A percentile compares a stretch with the other conserved stretches of the same genome.
These are phyloP conservation scores for Boletus sp. DNA, from an alignment of 1,284 basidiomycete genomes.

Conservation along the genomic window DNA sequence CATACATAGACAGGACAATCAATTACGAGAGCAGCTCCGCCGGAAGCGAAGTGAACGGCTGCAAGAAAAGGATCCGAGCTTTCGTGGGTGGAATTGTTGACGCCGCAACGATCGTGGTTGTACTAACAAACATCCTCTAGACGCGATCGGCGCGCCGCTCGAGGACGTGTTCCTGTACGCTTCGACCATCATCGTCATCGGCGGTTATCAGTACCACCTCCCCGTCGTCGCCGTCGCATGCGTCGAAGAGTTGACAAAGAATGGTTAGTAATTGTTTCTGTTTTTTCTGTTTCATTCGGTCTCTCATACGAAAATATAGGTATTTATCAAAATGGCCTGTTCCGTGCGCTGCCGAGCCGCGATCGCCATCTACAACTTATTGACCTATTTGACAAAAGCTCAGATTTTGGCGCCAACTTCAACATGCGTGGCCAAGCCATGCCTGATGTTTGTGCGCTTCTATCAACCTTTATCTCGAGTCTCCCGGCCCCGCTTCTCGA, in stretches of 20 bases:
- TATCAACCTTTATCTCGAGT: constrained; percentile 53
- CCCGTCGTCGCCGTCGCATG: constrained; percentile 54
- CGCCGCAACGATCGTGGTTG: too few species aligned
- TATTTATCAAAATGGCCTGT: constrained; percentile 46
- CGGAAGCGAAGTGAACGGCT: constrained; percentile 20
- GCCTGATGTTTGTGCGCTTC: constrained; percentile 56
- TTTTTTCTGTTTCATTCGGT: not conserved
- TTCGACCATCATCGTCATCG: constrained; percentile 43
- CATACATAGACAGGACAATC: constrained; percentile 17
- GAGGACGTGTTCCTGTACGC: constrained; percentile 44
- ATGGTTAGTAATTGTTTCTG: constrained; percentile 36
- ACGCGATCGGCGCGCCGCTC: constrained; percentile 48
- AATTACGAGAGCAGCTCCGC: constrained; percentile 26
- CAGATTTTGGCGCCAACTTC: constrained; percentile 33
- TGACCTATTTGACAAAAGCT: constrained; percentile 30
- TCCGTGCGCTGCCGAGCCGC: constrained; percentile 39
- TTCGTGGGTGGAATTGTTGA: constrained; percentile 23
- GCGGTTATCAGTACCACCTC: constrained; percentile 48
- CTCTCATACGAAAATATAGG: constrained; percentile 26
- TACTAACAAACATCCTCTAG: constrained; percentile 23
- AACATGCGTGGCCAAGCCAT: constrained; percentile 50
- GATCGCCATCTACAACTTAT: constrained; percentile 37
- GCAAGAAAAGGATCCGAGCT: constrained; percentile 23
- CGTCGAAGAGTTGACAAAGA: constrained; percentile 57
- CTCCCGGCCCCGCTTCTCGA: constrained; percentile 52